Conservation (phyloP, 306 rosid species). For the Quercus aquifolioides region DNA sequence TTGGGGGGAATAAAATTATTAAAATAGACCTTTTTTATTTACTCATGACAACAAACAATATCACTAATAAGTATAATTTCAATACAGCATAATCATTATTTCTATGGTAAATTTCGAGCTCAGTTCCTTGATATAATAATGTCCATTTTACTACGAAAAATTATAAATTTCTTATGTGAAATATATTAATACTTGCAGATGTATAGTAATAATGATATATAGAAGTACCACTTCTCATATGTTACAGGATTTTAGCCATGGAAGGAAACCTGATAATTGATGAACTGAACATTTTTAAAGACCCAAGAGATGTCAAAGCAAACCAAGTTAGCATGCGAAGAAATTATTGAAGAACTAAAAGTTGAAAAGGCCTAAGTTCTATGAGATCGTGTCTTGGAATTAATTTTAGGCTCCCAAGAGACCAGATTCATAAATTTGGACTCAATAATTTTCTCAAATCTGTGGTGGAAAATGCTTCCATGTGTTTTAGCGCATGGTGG, state of each 20-base stretch:
- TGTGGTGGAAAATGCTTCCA: not conserved
- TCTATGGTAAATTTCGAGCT: no score
- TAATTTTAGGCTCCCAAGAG: not conserved
- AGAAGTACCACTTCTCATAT: no score
- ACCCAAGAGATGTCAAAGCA: slow-evolving; percentile 15
- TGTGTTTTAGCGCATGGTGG: not conserved
- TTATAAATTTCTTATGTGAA: no score
- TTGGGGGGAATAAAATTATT: no score
- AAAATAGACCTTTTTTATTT: no score
- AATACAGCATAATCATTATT: no score
- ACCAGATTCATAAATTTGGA: not conserved
- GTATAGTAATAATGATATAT: no score
- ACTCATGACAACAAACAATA: no score
- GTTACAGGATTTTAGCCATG: slow-evolving; percentile 17
- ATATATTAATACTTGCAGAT: no score
- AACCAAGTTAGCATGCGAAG: slow-evolving; percentile 14
- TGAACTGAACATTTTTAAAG: slow-evolving; percentile 1
- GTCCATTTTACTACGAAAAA: no score
- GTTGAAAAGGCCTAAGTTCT: not conserved
- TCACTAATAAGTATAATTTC: no score
- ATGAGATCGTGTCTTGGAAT: not conserved
- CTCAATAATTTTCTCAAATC: not conserved
- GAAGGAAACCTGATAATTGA: slow-evolving; percentile 7
- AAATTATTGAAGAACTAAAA: slow-evolving; percentile 13
- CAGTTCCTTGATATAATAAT: no score